These are phyloP conservation scores for Clohesyomyces aquaticus DNA, from an alignment of 495 filamentous ascomycete species.

Conservation along the genomic window DNA sequence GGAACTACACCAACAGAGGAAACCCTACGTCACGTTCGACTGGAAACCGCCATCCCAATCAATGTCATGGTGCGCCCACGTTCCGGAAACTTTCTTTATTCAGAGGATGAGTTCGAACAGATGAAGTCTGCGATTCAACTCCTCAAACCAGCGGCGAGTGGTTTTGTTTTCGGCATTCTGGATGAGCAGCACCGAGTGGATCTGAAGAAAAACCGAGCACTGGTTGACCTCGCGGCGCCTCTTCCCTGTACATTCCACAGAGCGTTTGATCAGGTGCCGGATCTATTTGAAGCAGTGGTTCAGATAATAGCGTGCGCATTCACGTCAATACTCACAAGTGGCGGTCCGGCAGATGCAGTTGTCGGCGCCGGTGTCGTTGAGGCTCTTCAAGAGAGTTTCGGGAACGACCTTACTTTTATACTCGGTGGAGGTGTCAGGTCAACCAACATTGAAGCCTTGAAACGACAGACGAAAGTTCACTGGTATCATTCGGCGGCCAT, in stretches of 20 bases:
- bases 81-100: constrained; percentile 50
- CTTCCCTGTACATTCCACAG: constrained; percentile 59
- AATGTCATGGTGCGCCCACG: constrained; percentile 58
- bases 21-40: constrained; percentile 22
- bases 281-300: constrained; percentile 43
- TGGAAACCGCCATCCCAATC: constrained; percentile 48
- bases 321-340: constrained; percentile 53
- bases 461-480: constrained; percentile 35
- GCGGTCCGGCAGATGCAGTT: constrained; percentile 45
- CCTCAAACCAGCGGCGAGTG: constrained; percentile 48
- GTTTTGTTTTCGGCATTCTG: constrained; percentile 58
- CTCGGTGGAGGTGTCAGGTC: constrained; percentile 52
- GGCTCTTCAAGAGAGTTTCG: constrained; percentile 31
- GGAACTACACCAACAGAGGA: constrained; percentile 40
- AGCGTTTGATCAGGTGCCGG: constrained; percentile 54
- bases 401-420: constrained; percentile 39
- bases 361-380: constrained; percentile 31
- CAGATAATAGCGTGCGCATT: constrained; percentile 53
- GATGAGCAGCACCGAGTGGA: constrained; percentile 45
- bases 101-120: constrained; percentile 44
- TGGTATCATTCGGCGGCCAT: constrained; percentile 53
- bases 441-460: constrained; percentile 45
- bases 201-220: constrained; percentile 43
- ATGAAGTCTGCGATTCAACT: constrained; percentile 50
- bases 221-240: constrained; percentile 50